Base-by-base conservation (phyloP, 169 alveolate species). In the Amoebophrya sp. region DNA sequence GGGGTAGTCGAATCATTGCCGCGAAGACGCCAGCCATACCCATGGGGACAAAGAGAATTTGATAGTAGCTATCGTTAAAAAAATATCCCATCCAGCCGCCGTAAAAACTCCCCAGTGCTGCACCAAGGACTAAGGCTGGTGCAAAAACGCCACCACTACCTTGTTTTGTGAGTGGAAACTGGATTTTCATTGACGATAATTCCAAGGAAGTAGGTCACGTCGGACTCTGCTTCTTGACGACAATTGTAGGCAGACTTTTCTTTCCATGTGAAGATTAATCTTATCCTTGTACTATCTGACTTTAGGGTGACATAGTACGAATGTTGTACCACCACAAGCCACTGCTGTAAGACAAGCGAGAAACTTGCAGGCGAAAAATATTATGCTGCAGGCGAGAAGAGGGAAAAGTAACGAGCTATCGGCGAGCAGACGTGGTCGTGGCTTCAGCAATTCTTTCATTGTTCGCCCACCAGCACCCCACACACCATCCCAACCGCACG, bases 71-170 rank as follows among this genome's bases (percentile, higher is more conserved):
- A 36, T 65, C 83, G 83, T 65, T 18, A 36, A 65, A 65, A 65
- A 65, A 0, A 36, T 65, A 65, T 10, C 38, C 2, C 38, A 65
- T 6, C 38, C 18, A 10, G 2, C 83, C 83, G n/a, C 83, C 83
- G 83, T 65, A 65, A 18, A 18, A 1, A 18, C 83, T 18, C 38
- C 83, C 83, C 3, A 65, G 83, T 26, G 33, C 83, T 1, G 83
- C 83, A 10, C 83, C 83, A 36, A 65, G 83, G 26, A 65, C 83
- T 10, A 65, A 36, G 33, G 83, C 83, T 1, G 83, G 83, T 6
- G 83, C 83, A 26, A 65, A 65, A 18, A 65, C 33, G 83, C 83
- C 83, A 26, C 83, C 83, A 36, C 83, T 65, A 65, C 83, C 83
- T 65, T 6, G 18, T 6, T 65, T 65, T 47, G 65, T 47, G 65